Percentiles rank a stretch among this genome's conserved stretches.
These are phyloP conservation scores for Kwoniella sp. DNA, from an alignment of 768 basidiomycete genomes.

Conservation along the genomic window DNA sequence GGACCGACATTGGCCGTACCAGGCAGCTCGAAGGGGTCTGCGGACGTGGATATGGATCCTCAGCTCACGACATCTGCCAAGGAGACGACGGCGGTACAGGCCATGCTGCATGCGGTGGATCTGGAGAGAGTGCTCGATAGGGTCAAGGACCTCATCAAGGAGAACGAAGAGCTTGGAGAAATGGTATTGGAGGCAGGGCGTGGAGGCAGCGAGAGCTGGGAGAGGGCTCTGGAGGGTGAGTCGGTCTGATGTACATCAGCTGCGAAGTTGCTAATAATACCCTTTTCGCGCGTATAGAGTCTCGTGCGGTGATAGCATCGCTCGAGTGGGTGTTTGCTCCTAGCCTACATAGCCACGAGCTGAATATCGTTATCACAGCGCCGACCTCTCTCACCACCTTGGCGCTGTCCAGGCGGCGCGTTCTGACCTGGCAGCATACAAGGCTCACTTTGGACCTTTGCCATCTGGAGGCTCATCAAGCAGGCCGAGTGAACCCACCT, in stretches of 20 bases:
- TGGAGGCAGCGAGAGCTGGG: constrained; percentile 16
- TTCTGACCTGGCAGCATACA: constrained; percentile 22
- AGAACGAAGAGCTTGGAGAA: constrained; percentile 43
- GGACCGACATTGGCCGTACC: no score
- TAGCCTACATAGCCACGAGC: neutral
- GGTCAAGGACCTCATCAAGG: constrained; percentile 34
- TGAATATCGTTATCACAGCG: constrained; percentile 14
- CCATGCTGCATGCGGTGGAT: constrained; percentile 13
- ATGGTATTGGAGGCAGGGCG: constrained; percentile 35
- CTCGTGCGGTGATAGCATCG: constrained; percentile 29
- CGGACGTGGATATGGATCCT: constrained; percentile 8
- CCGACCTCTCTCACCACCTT: constrained; percentile 34
- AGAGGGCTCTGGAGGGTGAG: constrained; percentile 37
- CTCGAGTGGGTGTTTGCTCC: constrained; percentile 29
- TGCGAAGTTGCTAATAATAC: neutral
- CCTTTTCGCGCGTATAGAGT: constrained; percentile 18
- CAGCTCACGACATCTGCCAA: neutral
- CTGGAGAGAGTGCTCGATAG: constrained; percentile 28
- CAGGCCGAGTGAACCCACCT: no score
- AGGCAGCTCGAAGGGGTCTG: constrained; percentile 9
- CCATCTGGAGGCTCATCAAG: neutral
- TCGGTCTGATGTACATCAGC: neutral
- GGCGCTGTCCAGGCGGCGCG: constrained; percentile 18
- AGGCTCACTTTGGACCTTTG: constrained; percentile 16
- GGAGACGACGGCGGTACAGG: neutral